Evolutionary conservation across 164 flowering plant genomes (phyloP), one percentile per base, ranked within the genome.

Genomic region (Umbilicus rupestris): DNA sequence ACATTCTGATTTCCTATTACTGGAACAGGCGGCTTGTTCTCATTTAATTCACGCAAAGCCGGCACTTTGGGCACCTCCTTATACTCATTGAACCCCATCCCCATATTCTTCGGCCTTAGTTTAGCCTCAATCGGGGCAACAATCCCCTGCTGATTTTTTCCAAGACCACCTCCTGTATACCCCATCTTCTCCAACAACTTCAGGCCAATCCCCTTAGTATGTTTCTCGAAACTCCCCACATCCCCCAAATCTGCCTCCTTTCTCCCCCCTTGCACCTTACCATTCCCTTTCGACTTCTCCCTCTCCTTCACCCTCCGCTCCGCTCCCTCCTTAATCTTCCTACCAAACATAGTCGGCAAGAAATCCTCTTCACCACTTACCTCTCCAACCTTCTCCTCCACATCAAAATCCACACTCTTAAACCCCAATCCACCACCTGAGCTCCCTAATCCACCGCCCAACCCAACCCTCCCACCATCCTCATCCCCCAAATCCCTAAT

Each of bases 291-390:
- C 60, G 62, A 50, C 67, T 67, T 79, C 78, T 81, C 85, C 73
- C 77, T 77, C 30, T 81, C 88, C 65, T 58, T 77, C 80, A 70
- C 77, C 20, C 96, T 74, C 65, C 78, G 74, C 68, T 75, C 68
- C 0, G 77, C 97, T 8, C 90, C 90, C 62, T 92, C 96, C 76
- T 77, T 83, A 29, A 93, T 85, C 73, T 28, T 81, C 84, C 72
- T 82, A 72, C 98, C 98, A 73, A 93, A 86, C 2, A 80, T 84
- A 0, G 92, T 78, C 0, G 94, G 94, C 52, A 93, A 77, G 49
- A 86, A 86, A 17, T 15, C 69, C 14, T 72, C 84, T 8, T 79
- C 86, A 1, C 62, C 82, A 1, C 71, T 82, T 0, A 69, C 82
- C 1, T 47, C 75, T 9, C 41, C 77, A 26, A 50, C 74, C 14